A percentile compares a stretch with the other conserved stretches of the same genome.
Evolutionary conservation across 352 stramenopile species (phyloP).

Genomic region (Pythium chondricola): DNA sequence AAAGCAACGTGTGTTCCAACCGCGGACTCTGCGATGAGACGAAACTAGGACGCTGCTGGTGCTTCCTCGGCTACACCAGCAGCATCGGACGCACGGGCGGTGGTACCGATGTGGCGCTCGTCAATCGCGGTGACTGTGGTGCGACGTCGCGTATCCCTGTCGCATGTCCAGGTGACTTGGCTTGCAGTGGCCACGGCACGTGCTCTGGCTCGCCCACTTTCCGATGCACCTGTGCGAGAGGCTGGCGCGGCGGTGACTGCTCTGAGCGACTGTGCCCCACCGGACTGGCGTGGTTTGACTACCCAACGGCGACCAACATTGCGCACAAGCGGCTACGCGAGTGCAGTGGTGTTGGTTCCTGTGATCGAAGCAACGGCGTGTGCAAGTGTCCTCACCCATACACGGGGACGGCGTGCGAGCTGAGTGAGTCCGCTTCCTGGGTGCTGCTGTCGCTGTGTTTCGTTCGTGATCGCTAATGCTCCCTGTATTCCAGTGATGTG

Average conservation of each 20-base stretch:
- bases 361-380: slow-evolving; percentile 55
- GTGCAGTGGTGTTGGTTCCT: slow-evolving; percentile 58
- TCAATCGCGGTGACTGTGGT: slow-evolving; percentile 66
- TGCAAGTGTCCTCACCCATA: slow-evolving; percentile 74
- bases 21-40: slow-evolving; percentile 53
- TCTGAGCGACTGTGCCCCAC: slow-evolving; percentile 57
- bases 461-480: neutral
- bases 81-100: slow-evolving; percentile 53
- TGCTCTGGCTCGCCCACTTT: slow-evolving; percentile 51
- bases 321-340: slow-evolving; percentile 45
- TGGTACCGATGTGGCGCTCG: slow-evolving; percentile 25
- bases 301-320: slow-evolving; percentile 43
- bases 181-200: slow-evolving; percentile 72
- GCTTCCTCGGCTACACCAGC: slow-evolving; percentile 57
- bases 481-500: slow-evolving; percentile 36
- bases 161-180: slow-evolving; percentile 56
- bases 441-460: too few species aligned
- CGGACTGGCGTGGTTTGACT: slow-evolving; percentile 59
- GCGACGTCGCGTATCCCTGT: slow-evolving; percentile 48
- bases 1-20: slow-evolving; percentile 60
- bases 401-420: slow-evolving; percentile 56
- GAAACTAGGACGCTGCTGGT: slow-evolving; percentile 54
- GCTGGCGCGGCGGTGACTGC: slow-evolving; percentile 74
- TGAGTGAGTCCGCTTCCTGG: slow-evolving; percentile 36
- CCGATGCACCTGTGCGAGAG: slow-evolving; percentile 59